Conservation (phyloP, 352 stramenopile genomes). For the Phytophthora macrochlamydospora region DNA sequence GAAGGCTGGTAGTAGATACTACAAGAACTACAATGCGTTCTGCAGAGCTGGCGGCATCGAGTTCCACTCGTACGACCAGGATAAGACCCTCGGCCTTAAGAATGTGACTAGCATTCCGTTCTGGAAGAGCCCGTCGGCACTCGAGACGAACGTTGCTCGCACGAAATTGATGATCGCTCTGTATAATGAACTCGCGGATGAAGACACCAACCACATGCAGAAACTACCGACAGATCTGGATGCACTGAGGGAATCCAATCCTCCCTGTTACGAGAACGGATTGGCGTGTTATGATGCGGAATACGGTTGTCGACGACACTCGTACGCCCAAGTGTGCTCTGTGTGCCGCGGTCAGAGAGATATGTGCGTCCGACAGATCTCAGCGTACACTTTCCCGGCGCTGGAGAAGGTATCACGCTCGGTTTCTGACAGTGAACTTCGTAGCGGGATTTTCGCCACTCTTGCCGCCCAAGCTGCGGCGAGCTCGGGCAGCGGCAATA, state of each 20-base stretch:
- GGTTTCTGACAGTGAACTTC: constrained; percentile 38
- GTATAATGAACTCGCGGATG: constrained; percentile 48
- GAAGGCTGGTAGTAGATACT: constrained; percentile 31
- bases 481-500: constrained; percentile 16
- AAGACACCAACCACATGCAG: constrained; percentile 42
- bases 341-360: constrained; percentile 49
- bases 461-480: constrained; percentile 16
- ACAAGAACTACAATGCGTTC: constrained; percentile 53
- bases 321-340: constrained; percentile 68
- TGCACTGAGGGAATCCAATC: constrained; percentile 48
- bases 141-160: constrained; percentile 57
- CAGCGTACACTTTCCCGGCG: constrained; percentile 48
- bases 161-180: constrained; percentile 52
- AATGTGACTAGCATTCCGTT: constrained; percentile 61
- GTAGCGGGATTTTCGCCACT: constrained; percentile 33
- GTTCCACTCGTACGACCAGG: constrained; percentile 56
- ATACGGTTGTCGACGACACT: constrained; percentile 60
- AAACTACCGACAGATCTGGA: constrained; percentile 48
- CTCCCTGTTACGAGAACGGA: constrained; percentile 66
- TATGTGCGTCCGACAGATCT: constrained; percentile 42
- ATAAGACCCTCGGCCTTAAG: constrained; percentile 53
- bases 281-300: constrained; percentile 52
- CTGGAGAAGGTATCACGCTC: constrained; percentile 30
- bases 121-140: constrained; percentile 57
- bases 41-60: constrained; percentile 52